Conservation (phyloP, 2,329 filamentous ascomycete genomes). For the Zalaria sp. region DNA sequence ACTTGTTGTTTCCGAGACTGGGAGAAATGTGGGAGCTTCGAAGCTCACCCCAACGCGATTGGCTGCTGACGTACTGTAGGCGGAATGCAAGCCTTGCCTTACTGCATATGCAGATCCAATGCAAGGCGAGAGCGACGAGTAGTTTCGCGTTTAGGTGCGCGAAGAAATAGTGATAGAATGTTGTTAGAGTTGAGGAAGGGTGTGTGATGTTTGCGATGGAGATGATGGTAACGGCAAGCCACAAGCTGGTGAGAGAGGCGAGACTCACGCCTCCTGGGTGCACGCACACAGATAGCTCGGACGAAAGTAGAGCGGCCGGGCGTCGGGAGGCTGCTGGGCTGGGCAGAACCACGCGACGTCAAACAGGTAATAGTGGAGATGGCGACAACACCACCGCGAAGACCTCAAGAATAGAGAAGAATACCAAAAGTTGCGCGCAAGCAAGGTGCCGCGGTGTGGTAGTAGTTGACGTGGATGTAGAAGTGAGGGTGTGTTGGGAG, state of each 20-base stretch:
- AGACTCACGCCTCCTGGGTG: neutral
- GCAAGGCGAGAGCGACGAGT: neutral
- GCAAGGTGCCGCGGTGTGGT: neutral
- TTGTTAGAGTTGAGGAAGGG: neutral
- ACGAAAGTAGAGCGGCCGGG: neutral
- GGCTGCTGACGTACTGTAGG: neutral
- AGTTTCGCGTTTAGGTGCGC: neutral
- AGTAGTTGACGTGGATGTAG: neutral
- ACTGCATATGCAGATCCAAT: neutral
- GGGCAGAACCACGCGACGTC: neutral
- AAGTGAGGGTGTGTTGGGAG: neutral
- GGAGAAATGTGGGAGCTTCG: slow-evolving; percentile 1
- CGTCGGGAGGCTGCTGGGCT: neutral
- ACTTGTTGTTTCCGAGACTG: neutral
- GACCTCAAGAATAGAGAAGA: neutral
- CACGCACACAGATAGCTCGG: neutral
- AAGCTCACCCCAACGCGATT: neutral
- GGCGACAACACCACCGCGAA: no score
- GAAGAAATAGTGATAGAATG: neutral
- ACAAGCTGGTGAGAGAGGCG: neutral
- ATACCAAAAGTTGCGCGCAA: neutral
- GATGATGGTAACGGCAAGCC: no score
- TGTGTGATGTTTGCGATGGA: neutral
- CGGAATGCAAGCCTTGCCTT: neutral
- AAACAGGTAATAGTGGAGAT: neutral